phyloP scores from a whole-genome alignment of 495 filamentous ascomycete species.

The Hypoxylon trugodes region DNA sequence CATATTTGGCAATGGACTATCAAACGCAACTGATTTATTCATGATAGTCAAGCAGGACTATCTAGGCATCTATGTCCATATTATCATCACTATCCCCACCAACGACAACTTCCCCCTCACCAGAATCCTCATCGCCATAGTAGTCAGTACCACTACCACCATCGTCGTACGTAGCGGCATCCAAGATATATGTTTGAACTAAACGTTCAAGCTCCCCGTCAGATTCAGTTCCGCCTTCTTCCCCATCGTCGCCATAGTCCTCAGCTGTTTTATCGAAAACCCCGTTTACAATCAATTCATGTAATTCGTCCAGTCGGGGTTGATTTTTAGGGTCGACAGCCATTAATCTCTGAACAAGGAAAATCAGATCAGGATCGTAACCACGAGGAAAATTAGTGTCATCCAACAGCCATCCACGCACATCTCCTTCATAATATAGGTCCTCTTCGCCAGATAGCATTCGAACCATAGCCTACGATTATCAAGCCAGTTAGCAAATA shows the following conservation, averaged over 20 bases:
- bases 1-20: too few species aligned
- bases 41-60: too few species aligned
- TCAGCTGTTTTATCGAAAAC: not conserved
- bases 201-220: not conserved
- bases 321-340: constrained; percentile 9
- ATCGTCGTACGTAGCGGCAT: too few species aligned
- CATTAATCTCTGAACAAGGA: constrained; percentile 8
- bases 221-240: not conserved
- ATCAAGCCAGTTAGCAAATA: not conserved
- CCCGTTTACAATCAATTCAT: not conserved
- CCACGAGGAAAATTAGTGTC: not conserved
- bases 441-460: not conserved
- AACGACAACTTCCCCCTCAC: too few species aligned
- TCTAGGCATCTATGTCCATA: too few species aligned
- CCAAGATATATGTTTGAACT: not conserved
- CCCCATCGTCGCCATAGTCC: not conserved
- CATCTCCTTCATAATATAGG: not conserved
- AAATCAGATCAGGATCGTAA: not conserved
- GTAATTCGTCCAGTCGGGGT: constrained; percentile 1
- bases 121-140: too few species aligned
- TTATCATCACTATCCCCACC: too few species aligned
- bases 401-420: not conserved
- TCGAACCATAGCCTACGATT: not conserved
- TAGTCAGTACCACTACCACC: too few species aligned
- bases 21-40: too few species aligned